Percentiles rank a stretch among this genome's conserved stretches.
phyloP scores from a whole-genome alignment of 352 stramenopile genomes.

The Globisporangium okanoganense region DNA sequence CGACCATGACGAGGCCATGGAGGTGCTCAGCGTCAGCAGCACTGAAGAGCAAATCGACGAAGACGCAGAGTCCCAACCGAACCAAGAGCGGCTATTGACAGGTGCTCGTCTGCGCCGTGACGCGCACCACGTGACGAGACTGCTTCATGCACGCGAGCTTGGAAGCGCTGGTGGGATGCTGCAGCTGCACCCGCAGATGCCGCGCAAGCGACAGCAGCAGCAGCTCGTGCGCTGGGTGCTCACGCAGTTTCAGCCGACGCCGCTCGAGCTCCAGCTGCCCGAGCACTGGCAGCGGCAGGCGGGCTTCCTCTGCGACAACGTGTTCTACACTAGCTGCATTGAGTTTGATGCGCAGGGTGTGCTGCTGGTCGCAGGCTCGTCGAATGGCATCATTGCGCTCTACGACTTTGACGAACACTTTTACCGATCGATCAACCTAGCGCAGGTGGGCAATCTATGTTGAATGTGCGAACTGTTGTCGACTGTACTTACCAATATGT shows the following conservation, averaged over 20 bases:
- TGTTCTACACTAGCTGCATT: slow-evolving; percentile 61
- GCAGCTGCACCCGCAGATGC: slow-evolving; percentile 18
- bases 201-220: slow-evolving; percentile 32
- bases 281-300: slow-evolving; percentile 41
- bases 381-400: slow-evolving; percentile 63
- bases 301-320: slow-evolving; percentile 16
- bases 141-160: slow-evolving; percentile 45
- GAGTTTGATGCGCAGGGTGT: slow-evolving; percentile 70
- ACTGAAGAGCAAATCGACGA: neutral
- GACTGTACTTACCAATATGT: too few species aligned
- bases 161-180: slow-evolving; percentile 17
- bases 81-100: neutral
- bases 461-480: neutral
- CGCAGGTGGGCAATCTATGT: slow-evolving; percentile 20
- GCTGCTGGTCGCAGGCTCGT: slow-evolving; percentile 55
- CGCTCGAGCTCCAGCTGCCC: slow-evolving; percentile 38
- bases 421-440: slow-evolving; percentile 50
- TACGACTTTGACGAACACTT: slow-evolving; percentile 83
- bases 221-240: slow-evolving; percentile 55
- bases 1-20: slow-evolving; percentile 17
- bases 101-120: slow-evolving; percentile 10
- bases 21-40: slow-evolving; percentile 4
- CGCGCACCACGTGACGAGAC: slow-evolving; percentile 24
- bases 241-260: slow-evolving; percentile 37
- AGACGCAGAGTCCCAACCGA: neutral